Conservation (phyloP, 2,329 filamentous ascomycete genomes). For the Emericellopsis cladophorae region DNA sequence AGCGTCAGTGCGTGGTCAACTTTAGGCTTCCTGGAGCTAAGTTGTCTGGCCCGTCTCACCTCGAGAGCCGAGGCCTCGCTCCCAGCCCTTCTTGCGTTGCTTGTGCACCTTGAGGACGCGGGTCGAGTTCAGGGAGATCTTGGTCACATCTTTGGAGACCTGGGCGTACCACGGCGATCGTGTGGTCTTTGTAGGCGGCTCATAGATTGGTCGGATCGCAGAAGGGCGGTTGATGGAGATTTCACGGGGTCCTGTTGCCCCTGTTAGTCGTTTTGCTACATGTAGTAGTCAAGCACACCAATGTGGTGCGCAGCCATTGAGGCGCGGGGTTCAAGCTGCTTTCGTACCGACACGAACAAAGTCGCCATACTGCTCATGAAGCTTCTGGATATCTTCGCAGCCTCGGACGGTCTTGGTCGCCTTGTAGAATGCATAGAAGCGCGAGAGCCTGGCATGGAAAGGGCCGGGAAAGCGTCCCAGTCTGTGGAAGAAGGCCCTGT, state of each 20-base stretch:
- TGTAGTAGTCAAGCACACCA: no score
- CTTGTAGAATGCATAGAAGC: constrained; percentile 10
- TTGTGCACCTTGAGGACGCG: constrained; percentile 16
- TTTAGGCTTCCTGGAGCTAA: neutral
- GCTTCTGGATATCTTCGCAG: constrained; percentile 11
- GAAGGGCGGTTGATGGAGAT: constrained; percentile 16
- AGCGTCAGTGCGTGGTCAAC: neutral
- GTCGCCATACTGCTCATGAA: constrained; percentile 15
- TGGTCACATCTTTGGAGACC: constrained; percentile 6
- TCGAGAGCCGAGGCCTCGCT: constrained; percentile 2
- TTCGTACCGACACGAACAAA: constrained; percentile 14
- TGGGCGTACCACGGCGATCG: neutral
- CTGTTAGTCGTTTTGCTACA: no score
- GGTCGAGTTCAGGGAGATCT: constrained; percentile 15
- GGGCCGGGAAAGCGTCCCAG: constrained; percentile 8
- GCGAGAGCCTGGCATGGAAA: constrained; percentile 7
- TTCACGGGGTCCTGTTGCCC: constrained; percentile 10
- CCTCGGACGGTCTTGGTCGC: constrained; percentile 9
- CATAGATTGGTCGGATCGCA: constrained; percentile 14
- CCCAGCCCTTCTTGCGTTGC: constrained; percentile 18
- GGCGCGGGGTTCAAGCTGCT: no score
- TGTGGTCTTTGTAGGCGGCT: neutral
- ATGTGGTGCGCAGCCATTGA: no score
- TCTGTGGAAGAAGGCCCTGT: constrained; percentile 8
- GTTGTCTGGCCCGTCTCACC: neutral